Percentiles rank a stretch among this genome's conserved stretches.
Conservation (phyloP, 768 basidiomycete genomes). For the Lentinula edodes region DNA sequence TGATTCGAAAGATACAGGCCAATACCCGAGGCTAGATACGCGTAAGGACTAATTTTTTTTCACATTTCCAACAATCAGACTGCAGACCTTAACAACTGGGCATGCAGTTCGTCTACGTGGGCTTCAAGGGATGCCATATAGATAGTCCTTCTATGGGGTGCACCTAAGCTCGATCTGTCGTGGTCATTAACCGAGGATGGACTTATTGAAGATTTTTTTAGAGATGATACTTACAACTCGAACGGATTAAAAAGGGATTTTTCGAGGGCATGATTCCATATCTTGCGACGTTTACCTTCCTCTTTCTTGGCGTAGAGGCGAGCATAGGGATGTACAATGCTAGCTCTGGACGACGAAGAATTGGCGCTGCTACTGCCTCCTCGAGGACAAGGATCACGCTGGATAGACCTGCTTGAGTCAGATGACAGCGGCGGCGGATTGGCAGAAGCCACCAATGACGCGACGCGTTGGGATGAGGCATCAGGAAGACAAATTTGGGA, state of each 20-base stretch:
- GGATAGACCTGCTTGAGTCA: neutral
- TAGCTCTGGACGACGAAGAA: conserved; percentile 1
- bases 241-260: conserved; percentile 62
- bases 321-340: conserved; percentile 61
- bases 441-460: neutral
- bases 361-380: neutral
- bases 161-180: conserved; percentile 56
- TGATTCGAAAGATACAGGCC: conserved; percentile 49
- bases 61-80: neutral
- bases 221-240: conserved; percentile 47
- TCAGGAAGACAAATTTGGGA: neutral
- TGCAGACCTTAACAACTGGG: conserved; percentile 41
- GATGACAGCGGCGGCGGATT: neutral
- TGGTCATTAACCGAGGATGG: neutral
- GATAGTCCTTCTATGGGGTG: conserved; percentile 61
- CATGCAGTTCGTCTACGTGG: conserved; percentile 64
- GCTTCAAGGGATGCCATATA: conserved; percentile 71
- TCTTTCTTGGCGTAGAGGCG: conserved; percentile 62
- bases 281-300: conserved; percentile 61
- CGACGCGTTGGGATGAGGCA: neutral
- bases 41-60: neutral
- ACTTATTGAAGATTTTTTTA: neutral
- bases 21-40: conserved; percentile 35
- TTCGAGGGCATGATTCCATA: conserved; percentile 76
- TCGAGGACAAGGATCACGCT: neutral